phyloP scores from a whole-genome alignment of 768 basidiomycete species.

The Strobilomyces echinocephalus region DNA sequence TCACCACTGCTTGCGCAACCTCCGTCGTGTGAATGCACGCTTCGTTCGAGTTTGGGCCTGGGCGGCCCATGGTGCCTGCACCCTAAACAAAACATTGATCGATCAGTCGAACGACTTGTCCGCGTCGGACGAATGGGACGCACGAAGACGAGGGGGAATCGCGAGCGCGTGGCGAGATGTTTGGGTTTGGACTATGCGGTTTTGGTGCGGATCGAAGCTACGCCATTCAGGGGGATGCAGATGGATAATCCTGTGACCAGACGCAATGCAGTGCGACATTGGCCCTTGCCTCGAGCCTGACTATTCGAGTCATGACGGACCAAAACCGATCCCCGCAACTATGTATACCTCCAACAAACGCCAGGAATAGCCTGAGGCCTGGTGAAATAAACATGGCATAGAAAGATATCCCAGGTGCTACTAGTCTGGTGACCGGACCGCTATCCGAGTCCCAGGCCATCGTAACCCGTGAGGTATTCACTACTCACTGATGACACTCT shows the following conservation, averaged over 20 bases:
- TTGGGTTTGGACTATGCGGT: neutral
- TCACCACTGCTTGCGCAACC: conserved; percentile 12
- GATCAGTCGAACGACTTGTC: neutral
- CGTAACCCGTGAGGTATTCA: neutral
- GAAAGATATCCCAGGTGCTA: neutral
- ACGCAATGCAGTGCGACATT: too few species aligned
- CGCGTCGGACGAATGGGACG: neutral
- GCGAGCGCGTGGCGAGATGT: neutral
- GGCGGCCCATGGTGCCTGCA: conserved; percentile 17
- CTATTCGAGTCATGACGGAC: too few species aligned
- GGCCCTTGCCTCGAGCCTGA: too few species aligned
- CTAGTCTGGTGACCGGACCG: too few species aligned
- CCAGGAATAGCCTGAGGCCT: too few species aligned
- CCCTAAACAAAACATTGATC: conserved; percentile 9
- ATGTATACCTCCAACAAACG: too few species aligned
- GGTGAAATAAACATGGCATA: too few species aligned
- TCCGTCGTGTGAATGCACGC: conserved; percentile 17
- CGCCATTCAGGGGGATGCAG: too few species aligned
- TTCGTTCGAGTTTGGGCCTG: conserved; percentile 17
- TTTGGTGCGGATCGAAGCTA: too few species aligned
- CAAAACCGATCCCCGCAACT: too few species aligned
- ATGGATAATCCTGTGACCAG: too few species aligned
- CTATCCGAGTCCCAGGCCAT: conserved; percentile 9
- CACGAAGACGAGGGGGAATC: conserved; percentile 13
- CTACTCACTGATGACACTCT: neutral